A percentile compares a stretch with the other conserved stretches of the same genome.
These are phyloP conservation scores for Ligustrum vulgare DNA, from an alignment of 257 asterid species.

Conservation along the genomic window DNA sequence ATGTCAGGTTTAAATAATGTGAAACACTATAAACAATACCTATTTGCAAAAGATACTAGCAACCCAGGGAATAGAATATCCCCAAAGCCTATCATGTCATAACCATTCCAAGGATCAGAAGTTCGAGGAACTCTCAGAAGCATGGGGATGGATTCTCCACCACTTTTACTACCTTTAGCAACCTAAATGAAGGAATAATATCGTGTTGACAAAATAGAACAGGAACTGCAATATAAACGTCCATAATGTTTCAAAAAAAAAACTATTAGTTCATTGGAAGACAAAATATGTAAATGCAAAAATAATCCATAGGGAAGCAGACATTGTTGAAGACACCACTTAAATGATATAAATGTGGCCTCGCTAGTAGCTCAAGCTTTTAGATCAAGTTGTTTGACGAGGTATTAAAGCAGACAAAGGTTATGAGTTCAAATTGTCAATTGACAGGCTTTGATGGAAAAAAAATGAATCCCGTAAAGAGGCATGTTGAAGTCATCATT, in stretches of 20 bases:
- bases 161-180: slow-evolving; percentile 82
- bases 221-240: slow-evolving; percentile 13
- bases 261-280: too few species aligned
- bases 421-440: background rate
- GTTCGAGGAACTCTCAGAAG: slow-evolving; percentile 89
- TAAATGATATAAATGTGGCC: background rate
- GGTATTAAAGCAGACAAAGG: background rate
- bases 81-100: slow-evolving; percentile 97
- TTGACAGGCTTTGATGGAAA: background rate
- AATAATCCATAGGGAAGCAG: slow-evolving; percentile 10
- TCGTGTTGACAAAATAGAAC: background rate
- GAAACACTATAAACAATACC: slow-evolving; percentile 44
- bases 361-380: background rate
- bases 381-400: background rate
- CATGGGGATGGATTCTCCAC: slow-evolving; percentile 99
- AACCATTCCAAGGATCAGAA: slow-evolving; percentile 90
- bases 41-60: slow-evolving; percentile 74
- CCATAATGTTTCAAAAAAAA: background rate
- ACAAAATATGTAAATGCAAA: slow-evolving; percentile 1
- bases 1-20: background rate
- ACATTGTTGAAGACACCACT: background rate
- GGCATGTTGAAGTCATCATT: background rate
- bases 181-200: slow-evolving; percentile 52
- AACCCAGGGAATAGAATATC: slow-evolving; percentile 94
- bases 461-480: background rate